phyloP scores from a whole-genome alignment of 345 rosid genomes.

The Ceriops zippeliana region DNA sequence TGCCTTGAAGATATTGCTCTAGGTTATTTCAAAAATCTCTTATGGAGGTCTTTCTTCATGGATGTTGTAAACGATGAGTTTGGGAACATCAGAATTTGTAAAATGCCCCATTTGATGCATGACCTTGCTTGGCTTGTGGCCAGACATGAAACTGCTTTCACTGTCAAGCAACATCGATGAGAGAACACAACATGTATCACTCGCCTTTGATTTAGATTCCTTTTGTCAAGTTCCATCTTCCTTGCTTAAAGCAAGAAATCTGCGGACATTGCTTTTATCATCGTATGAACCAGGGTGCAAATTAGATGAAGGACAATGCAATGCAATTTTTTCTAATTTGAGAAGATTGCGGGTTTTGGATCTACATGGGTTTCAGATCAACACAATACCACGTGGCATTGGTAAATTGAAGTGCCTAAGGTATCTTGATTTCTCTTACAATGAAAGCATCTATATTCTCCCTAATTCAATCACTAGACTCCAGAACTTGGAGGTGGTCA shows the following conservation, averaged over 20 bases:
- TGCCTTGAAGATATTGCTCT: conserved; percentile 2
- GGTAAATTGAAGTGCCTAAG: conserved; percentile 11
- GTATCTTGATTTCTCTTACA: conserved; percentile 21
- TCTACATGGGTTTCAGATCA: not conserved
- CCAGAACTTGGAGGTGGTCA: conserved; percentile 15
- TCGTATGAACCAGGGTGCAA: not conserved
- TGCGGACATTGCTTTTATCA: not conserved
- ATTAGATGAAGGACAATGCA: not conserved
- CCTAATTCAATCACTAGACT: conserved; percentile 9
- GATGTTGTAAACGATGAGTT: not conserved
- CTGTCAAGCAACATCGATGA: too few relatives aligned
- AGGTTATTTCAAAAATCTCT: not conserved
- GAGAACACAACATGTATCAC: conserved; percentile 7
- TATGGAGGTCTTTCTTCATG: conserved; percentile 16
- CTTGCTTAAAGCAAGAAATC: not conserved
- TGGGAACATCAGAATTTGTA: not conserved
- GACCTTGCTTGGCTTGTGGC: conserved; percentile 7
- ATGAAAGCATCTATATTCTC: conserved; percentile 2
- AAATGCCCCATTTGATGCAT: conserved; percentile 23
- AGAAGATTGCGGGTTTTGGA: not conserved
- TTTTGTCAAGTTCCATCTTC: not conserved
- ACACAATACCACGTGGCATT: not conserved
- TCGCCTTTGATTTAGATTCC: not conserved
- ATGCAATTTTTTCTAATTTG: not conserved
- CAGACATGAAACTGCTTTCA: not conserved